Base-by-base conservation (phyloP, 2,329 filamentous ascomycete species). In the Ilyonectria robusta region DNA sequence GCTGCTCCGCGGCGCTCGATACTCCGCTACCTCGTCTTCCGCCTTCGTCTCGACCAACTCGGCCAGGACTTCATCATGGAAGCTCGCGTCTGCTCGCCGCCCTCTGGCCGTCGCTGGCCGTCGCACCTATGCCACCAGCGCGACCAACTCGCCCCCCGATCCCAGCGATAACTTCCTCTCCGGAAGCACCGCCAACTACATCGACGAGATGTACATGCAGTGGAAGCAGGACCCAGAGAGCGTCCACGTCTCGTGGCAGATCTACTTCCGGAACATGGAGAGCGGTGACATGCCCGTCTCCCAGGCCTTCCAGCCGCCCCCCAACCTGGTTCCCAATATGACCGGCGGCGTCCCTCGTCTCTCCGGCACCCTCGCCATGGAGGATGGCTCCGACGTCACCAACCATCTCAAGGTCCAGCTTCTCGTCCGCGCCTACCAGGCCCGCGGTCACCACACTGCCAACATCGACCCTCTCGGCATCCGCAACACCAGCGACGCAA, bases 191-290 rank as follows among this genome's bases (percentile, higher is more conserved):
- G 96, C 96, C 83, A 98, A 97, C 86, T 99, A 99, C 85, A 94
- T 99, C 81, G 96, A 99, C 83, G 96, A 98, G 87, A 99, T 99
- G 96, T 99, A 99, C 84, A 87, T 98, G 86, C 91, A 95, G 81
- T 99, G 96, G 96, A 97, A 95, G 84, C 87, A 93, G 72, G 94
- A 99, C 77, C 95, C 96, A 59, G 89, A 91, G 77, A 97, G 94
- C 79, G 96, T 99, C 66, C 96, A 99, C 84, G 88, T 97, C 77
- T 99, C 96, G 81, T 99, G 96, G 96, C 95, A 97, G 85, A 92
- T 97, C 80, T 99, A 99, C 89, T 99, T 99, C 89, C 94, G 92
- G 85, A 99, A 99, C 85, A 98, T 99, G 93, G 96, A 99, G 87
- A 93, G 91, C 73, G 96, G 96, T 81, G 93, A 96, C 78, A 98